These are phyloP conservation scores for Lactarius hatsudake DNA, from an alignment of 768 basidiomycete species.

Conservation along the genomic window DNA sequence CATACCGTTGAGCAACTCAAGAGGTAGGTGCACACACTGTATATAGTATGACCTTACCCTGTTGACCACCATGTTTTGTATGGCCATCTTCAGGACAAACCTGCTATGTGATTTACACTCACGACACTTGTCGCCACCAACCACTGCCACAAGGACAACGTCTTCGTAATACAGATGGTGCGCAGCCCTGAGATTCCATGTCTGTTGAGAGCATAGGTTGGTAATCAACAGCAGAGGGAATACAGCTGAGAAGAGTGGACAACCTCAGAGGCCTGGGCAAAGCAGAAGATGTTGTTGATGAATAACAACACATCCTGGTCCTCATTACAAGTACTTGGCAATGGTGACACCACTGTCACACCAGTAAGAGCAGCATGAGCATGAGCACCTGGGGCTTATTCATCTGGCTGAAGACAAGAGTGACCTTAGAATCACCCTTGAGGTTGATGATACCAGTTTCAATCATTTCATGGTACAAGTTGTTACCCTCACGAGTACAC, in stretches of 20 bases:
- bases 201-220: conserved; percentile 99
- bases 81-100: too few relatives aligned
- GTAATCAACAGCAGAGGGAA: conserved; percentile 89
- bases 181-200: too few relatives aligned
- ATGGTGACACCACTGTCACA: conserved; percentile 64
- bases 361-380: conserved; percentile 99
- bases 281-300: conserved; percentile 99
- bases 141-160: too few relatives aligned
- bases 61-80: too few relatives aligned
- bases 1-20: too few relatives aligned
- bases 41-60: too few relatives aligned
- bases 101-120: too few relatives aligned
- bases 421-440: conserved; percentile 99
- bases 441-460: conserved; percentile 99
- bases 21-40: too few relatives aligned
- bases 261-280: conserved; percentile 77
- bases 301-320: conserved; percentile 99
- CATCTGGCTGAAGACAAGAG: conserved; percentile 99
- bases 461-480: conserved; percentile 99
- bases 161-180: too few relatives aligned
- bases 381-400: conserved; percentile 99
- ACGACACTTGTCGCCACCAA: too few relatives aligned
- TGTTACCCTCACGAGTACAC: conserved; percentile 99
- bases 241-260: too few relatives aligned
- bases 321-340: conserved; percentile 99